A percentile compares a stretch with the other conserved stretches of the same genome.
These are phyloP conservation scores for Thielaviopsis musarum DNA, from an alignment of 2,329 filamentous ascomycete genomes.

Conservation along the genomic window DNA sequence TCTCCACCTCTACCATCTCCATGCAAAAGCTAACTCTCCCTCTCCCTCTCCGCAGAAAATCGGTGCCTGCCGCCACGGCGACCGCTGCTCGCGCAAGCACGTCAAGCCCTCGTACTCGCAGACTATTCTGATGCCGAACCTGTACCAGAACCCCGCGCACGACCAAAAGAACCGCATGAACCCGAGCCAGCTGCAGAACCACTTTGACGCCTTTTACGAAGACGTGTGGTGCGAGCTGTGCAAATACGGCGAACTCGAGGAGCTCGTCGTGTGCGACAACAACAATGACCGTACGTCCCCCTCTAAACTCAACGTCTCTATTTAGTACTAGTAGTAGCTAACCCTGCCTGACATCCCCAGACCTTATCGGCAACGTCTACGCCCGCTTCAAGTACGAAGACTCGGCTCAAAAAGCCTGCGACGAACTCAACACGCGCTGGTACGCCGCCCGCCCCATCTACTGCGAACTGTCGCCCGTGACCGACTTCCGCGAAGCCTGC, in stretches of 20 bases:
- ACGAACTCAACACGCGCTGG: slow-evolving; percentile 86
- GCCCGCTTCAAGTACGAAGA: slow-evolving; percentile 99
- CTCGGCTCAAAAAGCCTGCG: slow-evolving; percentile 80
- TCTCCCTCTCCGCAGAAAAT: slow-evolving; percentile 53
- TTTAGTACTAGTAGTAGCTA: slow-evolving; percentile 12
- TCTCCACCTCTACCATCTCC: neutral
- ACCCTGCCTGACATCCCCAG: slow-evolving; percentile 23
- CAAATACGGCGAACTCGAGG: slow-evolving; percentile 94
- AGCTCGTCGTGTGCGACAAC: slow-evolving; percentile 97
- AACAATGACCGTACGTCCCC: slow-evolving; percentile 79
- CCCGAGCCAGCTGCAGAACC: slow-evolving; percentile 86
- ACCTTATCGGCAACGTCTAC: slow-evolving; percentile 97
- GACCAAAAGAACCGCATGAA: slow-evolving; percentile 97
- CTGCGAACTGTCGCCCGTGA: slow-evolving; percentile 92
- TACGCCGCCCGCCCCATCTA: slow-evolving; percentile 95
- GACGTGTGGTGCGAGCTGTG: slow-evolving; percentile 99
- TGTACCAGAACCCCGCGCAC: slow-evolving; percentile 98
- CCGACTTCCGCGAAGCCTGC: slow-evolving; percentile 94
- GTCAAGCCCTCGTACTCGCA: slow-evolving; percentile 98
- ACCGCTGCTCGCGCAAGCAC: slow-evolving; percentile 95
- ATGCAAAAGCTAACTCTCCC: slow-evolving; percentile 3
- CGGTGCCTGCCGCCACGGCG: slow-evolving; percentile 92
- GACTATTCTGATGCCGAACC: slow-evolving; percentile 92
- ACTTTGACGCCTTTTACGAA: slow-evolving; percentile 99
- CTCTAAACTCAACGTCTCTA: neutral